Evolutionary conservation across 139 green algal species (phyloP).

Genomic region (Volvox reticuliferus): DNA sequence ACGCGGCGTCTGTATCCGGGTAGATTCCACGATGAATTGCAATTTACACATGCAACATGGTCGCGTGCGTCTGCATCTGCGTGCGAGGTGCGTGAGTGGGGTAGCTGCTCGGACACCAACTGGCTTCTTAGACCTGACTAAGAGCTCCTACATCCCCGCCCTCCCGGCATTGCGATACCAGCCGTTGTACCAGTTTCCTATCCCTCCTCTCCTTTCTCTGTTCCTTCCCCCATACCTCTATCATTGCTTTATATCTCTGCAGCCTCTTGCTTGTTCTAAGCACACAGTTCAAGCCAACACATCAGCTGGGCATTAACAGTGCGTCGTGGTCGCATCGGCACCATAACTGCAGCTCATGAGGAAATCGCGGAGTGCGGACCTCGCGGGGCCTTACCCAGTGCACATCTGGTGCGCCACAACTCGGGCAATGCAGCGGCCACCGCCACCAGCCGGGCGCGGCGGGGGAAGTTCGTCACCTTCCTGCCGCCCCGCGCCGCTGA

Average conservation of each 20-base stretch:
- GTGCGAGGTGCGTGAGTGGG: neutral
- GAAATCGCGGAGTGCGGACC: no score
- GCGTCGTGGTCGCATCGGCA: no score
- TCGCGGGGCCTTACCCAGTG: slow-evolving; percentile 23
- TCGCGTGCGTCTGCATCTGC: neutral
- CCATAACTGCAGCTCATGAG: no score
- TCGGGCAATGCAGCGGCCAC: slow-evolving; percentile 58
- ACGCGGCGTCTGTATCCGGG: no score
- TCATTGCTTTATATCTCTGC: no score
- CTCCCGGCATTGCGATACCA: neutral
- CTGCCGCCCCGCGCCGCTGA: neutral
- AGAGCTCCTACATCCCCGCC: no score
- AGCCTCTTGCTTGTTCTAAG: neutral
- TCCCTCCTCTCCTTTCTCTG: neutral
- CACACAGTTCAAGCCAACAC: no score
- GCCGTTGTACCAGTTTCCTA: neutral
- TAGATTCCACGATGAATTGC: no score
- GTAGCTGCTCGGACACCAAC: neutral
- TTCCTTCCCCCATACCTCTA: neutral
- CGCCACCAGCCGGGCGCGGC: slow-evolving; percentile 34
- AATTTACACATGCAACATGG: no score
- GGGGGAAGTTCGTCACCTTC: slow-evolving; percentile 14
- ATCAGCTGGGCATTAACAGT: no score
- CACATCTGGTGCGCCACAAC: slow-evolving; percentile 42
- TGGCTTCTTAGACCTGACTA: no score